These are phyloP conservation scores for Botrytis aclada DNA, from an alignment of 2,329 filamentous ascomycete species.

Conservation along the genomic window DNA sequence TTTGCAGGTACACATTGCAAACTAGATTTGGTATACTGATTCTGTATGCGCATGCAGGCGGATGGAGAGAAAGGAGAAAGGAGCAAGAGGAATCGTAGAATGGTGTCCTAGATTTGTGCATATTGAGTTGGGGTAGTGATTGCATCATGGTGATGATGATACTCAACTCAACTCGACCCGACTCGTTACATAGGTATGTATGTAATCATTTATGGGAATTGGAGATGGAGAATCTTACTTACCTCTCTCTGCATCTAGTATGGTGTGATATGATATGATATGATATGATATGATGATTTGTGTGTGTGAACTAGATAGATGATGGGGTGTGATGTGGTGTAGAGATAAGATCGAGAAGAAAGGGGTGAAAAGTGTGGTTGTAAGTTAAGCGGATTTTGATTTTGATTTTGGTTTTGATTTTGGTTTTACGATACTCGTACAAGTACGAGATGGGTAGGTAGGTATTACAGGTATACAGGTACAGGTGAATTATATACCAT, in stretches of 20 bases:
- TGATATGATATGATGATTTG: no score
- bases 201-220: not conserved
- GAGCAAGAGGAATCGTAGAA: not conserved
- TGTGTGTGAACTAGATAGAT: not conserved
- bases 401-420: no score
- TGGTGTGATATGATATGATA: no score
- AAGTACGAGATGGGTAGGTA: not conserved
- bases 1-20: constrained; percentile 1
- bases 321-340: not conserved
- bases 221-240: not conserved
- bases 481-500: no score
- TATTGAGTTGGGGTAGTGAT: not conserved
- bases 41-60: no score
- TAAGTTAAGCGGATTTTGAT: no score
- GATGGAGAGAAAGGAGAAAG: not conserved
- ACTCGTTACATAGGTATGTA: constrained; percentile 1
- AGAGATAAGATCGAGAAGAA: no score
- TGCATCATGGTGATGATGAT: not conserved
- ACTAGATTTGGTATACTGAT: constrained; percentile 7
- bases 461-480: not conserved
- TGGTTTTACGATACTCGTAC: no score
- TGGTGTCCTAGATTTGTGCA: not conserved
- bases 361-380: no score
- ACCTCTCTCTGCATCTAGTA: no score
- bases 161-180: no score